Base-by-base conservation (phyloP, 352 stramenopile species). In the Phytopythium boreale region DNA sequence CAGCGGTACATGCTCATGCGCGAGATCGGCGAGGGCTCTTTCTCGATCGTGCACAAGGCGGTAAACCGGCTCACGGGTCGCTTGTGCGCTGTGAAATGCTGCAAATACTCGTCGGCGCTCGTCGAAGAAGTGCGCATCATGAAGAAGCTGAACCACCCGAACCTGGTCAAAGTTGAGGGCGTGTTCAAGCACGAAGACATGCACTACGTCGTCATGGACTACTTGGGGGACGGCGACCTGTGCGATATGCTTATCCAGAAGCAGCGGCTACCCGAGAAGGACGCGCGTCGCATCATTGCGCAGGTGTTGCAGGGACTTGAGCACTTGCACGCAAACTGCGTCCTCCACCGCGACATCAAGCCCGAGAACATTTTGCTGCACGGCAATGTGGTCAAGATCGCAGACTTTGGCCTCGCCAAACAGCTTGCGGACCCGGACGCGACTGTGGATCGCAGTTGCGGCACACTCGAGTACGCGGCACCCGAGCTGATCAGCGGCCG, bases 151-250 rank as follows among this genome's bases (percentile, higher is more conserved):
- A 72, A 77, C 27, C 84, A 93, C 34, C 82, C 82, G 2, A 94
- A 92, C 50, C 70, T 94, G 26, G 74, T 92, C 26, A 66, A 68
- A 4, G 56, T 94, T 4, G 78, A 94, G 63, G 83, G 80, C 10
- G 82, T 94, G 4, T 94, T 89, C 67, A 46, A 77, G 6, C 79
- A 87, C 20, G 74, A 89, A 58, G 71, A 83, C 47, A 87, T 92
- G 56, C 88, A 87, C 66, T 94, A 90, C 59, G 80, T 94, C 31
- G 83, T 92, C 53, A 90, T 94, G 82, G 85, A 92, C 56, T 88
- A 88, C 58, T 82, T 94, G 68, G 79, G 86, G 26, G 74, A 89
- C 46, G 85, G 85, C 5, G 85, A 94, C 39, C 64, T 94, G 53
- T 94, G 85, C 49, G 85, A 94, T 39, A 69, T 76, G 55, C 67